Percentiles rank a stretch among this genome's conserved stretches.
These are phyloP conservation scores for Pseudopyricularia javanii DNA, from an alignment of 2,329 filamentous ascomycete genomes.

Conservation along the genomic window DNA sequence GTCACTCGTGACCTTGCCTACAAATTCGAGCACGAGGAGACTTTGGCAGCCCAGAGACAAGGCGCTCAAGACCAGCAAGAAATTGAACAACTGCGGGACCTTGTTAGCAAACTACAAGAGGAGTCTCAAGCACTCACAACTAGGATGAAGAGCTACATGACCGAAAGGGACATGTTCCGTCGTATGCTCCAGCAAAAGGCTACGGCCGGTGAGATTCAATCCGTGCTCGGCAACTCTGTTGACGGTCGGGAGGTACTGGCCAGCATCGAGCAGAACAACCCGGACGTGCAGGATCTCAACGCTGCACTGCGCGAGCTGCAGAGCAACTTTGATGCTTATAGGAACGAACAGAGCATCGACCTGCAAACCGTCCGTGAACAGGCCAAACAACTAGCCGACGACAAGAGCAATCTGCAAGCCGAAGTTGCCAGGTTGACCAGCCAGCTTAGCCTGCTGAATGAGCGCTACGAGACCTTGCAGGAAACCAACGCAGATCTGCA, in stretches of 20 bases:
- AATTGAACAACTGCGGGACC: constrained; percentile 42
- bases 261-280: constrained; percentile 49
- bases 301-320: constrained; percentile 80
- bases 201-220: constrained; percentile 48
- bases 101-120: constrained; percentile 47
- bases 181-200: constrained; percentile 73
- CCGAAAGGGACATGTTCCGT: constrained; percentile 95
- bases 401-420: constrained; percentile 71
- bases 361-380: constrained; percentile 75
- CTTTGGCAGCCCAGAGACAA: constrained; percentile 51
- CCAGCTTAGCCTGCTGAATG: constrained; percentile 68
- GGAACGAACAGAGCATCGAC: constrained; percentile 73
- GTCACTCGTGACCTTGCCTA: constrained; percentile 77
- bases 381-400: constrained; percentile 65
- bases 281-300: constrained; percentile 56
- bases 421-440: constrained; percentile 71
- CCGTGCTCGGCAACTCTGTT: constrained; percentile 60
- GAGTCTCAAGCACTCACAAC: constrained; percentile 72
- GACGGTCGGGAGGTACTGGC: constrained; percentile 45
- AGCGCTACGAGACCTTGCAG: constrained; percentile 82
- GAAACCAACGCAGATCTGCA: constrained; percentile 77
- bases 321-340: constrained; percentile 77
- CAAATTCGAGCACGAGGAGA: constrained; percentile 84
- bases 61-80: constrained; percentile 56
- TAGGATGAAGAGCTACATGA: constrained; percentile 84